Percentiles rank a stretch among this genome's conserved stretches.
phyloP scores from a whole-genome alignment of 768 basidiomycete species.

The Neoboletus magnificus region DNA sequence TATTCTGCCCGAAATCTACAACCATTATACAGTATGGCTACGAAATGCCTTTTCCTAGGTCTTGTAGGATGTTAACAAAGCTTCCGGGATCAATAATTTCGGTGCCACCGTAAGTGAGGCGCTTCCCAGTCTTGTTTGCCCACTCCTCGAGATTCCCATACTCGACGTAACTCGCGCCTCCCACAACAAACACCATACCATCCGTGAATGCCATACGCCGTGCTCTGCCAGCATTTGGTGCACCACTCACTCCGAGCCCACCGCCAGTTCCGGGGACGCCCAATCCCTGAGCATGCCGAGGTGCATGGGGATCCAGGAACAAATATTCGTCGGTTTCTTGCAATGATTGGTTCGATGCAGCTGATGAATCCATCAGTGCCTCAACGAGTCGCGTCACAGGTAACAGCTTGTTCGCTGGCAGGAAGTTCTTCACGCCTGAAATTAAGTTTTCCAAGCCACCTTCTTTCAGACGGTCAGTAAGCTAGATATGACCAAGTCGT shows the following conservation, averaged over 20 bases:
- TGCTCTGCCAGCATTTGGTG: slow-evolving; percentile 37
- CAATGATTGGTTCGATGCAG: slow-evolving; percentile 90
- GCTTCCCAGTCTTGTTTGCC: slow-evolving; percentile 77
- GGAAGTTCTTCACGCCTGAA: slow-evolving; percentile 96
- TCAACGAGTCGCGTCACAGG: slow-evolving; percentile 91
- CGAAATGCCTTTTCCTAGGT: slow-evolving; percentile 48
- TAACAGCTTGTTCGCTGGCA: slow-evolving; percentile 91
- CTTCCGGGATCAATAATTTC: slow-evolving; percentile 89
- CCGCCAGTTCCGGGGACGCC: slow-evolving; percentile 46
- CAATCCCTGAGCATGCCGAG: slow-evolving; percentile 50
- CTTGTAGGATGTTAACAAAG: slow-evolving; percentile 72
- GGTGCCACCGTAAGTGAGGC: slow-evolving; percentile 92
- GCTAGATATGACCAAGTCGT: slow-evolving; percentile 41
- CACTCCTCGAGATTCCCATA: slow-evolving; percentile 96
- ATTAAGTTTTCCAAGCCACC: slow-evolving; percentile 96
- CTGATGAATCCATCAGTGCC: slow-evolving; percentile 95
- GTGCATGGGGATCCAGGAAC: slow-evolving; percentile 87
- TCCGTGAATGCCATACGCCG: slow-evolving; percentile 79
- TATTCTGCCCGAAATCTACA: slow-evolving; percentile 29
- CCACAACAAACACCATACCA: slow-evolving; percentile 90
- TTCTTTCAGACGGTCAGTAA: slow-evolving; percentile 90
- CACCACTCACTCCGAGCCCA: slow-evolving; percentile 39
- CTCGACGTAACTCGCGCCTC: slow-evolving; percentile 96
- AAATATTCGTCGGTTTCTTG: slow-evolving; percentile 96
- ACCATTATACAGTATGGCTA: slow-evolving; percentile 36